A percentile compares a stretch with the other conserved stretches of the same genome.
Conservation (phyloP, 2,329 filamentous ascomycete species). For the Aspergillus transmontanensis region DNA sequence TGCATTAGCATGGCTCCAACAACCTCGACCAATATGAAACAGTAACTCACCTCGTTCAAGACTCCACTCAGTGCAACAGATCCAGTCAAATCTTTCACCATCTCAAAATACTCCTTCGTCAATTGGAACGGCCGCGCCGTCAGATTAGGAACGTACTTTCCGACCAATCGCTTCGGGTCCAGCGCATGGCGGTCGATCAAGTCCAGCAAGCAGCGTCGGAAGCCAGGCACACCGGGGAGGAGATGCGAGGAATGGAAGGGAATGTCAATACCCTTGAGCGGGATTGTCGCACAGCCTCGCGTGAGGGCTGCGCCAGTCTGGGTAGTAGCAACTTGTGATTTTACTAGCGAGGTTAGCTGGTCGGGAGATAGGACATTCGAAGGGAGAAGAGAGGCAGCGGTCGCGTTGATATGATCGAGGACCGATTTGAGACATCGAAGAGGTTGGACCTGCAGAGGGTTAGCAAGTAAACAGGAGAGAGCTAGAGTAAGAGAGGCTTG, state of each 20-base stretch:
- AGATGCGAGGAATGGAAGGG: constrained; percentile 99
- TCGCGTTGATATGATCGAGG: constrained; percentile 30
- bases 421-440: background rate
- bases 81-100: background rate
- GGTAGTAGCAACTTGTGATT: background rate
- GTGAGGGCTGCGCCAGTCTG: constrained; percentile 61
- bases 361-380: background rate
- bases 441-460: constrained; percentile 41
- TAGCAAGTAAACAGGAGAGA: background rate
- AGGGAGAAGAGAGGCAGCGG: constrained; percentile 69
- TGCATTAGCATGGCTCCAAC: background rate
- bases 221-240: constrained; percentile 96
- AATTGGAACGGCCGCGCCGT: constrained; percentile 94
- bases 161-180: constrained; percentile 92
- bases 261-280: constrained; percentile 94
- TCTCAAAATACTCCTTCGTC: constrained; percentile 97
- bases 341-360: background rate
- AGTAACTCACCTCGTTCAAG: background rate
- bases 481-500: constrained; percentile 28
- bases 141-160: constrained; percentile 99
- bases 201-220: constrained; percentile 97
- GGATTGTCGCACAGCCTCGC: constrained; percentile 95
- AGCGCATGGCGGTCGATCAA: constrained; percentile 99
- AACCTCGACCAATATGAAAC: background rate
- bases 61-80: background rate